Conservation (phyloP, 441 rosid genomes). For the Pelargonium citronellum region DNA sequence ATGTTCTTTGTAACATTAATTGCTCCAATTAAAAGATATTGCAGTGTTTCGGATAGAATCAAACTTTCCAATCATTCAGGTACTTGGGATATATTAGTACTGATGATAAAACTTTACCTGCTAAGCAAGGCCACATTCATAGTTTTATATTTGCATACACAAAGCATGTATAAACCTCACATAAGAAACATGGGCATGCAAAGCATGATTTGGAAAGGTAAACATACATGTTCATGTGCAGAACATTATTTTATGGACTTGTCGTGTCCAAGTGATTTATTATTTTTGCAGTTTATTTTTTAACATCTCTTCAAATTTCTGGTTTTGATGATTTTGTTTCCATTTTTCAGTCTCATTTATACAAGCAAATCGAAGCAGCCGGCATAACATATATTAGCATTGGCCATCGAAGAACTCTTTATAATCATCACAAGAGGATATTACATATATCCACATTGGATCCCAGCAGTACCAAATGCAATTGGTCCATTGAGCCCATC, state of each 20-base stretch:
- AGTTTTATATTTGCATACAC: no score
- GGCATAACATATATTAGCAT: conserved; percentile 64
- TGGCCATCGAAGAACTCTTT: conserved; percentile 56
- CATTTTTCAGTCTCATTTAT: conserved; percentile 49
- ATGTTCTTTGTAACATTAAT: background rate
- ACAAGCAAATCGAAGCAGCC: conserved; percentile 58
- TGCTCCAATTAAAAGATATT: background rate
- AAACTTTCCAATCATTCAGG: background rate
- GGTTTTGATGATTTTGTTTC: conserved; percentile 2
- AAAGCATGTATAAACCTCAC: no score
- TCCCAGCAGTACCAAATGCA: conserved; percentile 30
- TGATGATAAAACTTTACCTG: no score
- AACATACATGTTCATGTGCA: no score
- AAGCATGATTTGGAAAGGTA: no score
- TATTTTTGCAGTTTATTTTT: background rate
- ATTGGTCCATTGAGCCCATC: conserved; percentile 53
- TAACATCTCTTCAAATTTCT: background rate
- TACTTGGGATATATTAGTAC: no score
- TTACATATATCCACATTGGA: conserved; percentile 52
- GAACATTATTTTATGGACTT: background rate
- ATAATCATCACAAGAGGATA: conserved; percentile 38
- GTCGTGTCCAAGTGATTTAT: background rate
- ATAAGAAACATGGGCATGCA: no score
- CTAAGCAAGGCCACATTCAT: no score
- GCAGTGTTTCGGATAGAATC: background rate